These are phyloP conservation scores for Ophiobolus disseminans DNA, from an alignment of 2,329 filamentous ascomycete species.

Conservation along the genomic window DNA sequence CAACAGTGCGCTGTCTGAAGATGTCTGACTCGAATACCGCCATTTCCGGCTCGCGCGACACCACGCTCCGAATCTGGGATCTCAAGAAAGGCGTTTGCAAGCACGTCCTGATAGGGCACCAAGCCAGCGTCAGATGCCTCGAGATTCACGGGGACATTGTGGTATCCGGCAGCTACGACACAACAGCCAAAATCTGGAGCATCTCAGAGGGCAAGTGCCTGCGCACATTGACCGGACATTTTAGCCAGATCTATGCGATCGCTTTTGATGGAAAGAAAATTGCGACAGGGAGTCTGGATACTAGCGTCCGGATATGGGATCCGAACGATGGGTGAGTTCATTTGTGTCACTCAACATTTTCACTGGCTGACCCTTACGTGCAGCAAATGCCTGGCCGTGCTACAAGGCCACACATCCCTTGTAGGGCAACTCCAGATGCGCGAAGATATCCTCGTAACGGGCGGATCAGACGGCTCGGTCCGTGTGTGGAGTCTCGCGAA, in stretches of 20 bases:
- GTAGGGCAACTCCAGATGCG: constrained; percentile 97
- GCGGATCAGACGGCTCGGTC: constrained; percentile 94
- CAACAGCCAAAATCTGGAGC: constrained; percentile 95
- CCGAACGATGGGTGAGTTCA: constrained; percentile 77
- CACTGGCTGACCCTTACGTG: constrained; percentile 17
- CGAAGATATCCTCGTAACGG: constrained; percentile 91
- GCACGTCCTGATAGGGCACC: constrained; percentile 91
- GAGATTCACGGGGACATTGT: constrained; percentile 97
- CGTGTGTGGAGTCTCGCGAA: constrained; percentile 93
- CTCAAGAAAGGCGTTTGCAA: constrained; percentile 85
- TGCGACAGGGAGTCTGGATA: constrained; percentile 94
- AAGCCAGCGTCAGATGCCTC: constrained; percentile 92
- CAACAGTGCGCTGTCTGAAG: constrained; percentile 94
- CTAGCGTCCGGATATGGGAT: constrained; percentile 97
- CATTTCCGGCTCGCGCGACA: constrained; percentile 95
- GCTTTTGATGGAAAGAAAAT: constrained; percentile 94
- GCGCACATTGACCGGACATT: constrained; percentile 89
- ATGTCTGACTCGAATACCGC: constrained; percentile 95
- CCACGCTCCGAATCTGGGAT: constrained; percentile 94
- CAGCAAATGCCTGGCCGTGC: constrained; percentile 79
- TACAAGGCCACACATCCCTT: constrained; percentile 95
- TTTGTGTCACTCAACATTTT: constrained; percentile 20
- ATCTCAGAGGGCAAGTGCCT: constrained; percentile 94
- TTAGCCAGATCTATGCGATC: constrained; percentile 98
- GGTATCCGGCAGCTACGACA: constrained; percentile 98